These are phyloP conservation scores for Seiridium cupressi DNA, from an alignment of 2,329 filamentous ascomycete species.

Conservation along the genomic window DNA sequence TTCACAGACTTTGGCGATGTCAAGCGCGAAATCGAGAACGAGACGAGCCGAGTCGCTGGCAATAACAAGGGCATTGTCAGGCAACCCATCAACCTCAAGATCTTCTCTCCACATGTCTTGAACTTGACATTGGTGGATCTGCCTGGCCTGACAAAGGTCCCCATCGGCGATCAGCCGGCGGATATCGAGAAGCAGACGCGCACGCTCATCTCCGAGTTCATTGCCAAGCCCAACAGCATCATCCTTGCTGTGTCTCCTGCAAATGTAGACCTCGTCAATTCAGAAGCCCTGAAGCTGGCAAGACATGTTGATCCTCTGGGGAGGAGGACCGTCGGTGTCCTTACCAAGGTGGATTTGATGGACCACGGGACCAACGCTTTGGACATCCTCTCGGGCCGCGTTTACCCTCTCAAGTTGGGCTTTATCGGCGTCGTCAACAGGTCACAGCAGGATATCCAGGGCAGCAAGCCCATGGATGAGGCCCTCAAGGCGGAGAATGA, in stretches of 20 bases:
- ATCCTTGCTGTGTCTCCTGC: constrained; percentile 94
- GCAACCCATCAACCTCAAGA: constrained; percentile 96
- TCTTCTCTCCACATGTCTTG: constrained; percentile 94
- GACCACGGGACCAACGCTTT: constrained; percentile 97
- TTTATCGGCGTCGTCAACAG: constrained; percentile 98
- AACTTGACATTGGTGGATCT: constrained; percentile 96
- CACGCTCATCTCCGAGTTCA: constrained; percentile 95
- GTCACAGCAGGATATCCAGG: constrained; percentile 96
- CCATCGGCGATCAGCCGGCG: constrained; percentile 93
- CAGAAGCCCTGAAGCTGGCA: constrained; percentile 92
- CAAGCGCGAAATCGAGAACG: constrained; percentile 94
- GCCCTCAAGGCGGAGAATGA: constrained; percentile 86
- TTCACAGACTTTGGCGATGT: constrained; percentile 93
- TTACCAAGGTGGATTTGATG: constrained; percentile 98
- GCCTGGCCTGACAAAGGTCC: constrained; percentile 94
- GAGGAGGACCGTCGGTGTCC: constrained; percentile 89
- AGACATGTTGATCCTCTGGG: constrained; percentile 95
- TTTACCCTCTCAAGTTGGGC: constrained; percentile 94
- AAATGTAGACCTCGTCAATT: constrained; percentile 98
- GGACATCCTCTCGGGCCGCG: constrained; percentile 94
- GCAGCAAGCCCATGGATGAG: constrained; percentile 90
- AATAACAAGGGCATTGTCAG: constrained; percentile 98
- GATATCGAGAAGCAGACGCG: constrained; percentile 99
- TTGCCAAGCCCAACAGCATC: constrained; percentile 98
- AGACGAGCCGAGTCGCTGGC: constrained; percentile 87